phyloP scores from a whole-genome alignment of 2,329 filamentous ascomycete genomes.

The Aspergillus sp. region DNA sequence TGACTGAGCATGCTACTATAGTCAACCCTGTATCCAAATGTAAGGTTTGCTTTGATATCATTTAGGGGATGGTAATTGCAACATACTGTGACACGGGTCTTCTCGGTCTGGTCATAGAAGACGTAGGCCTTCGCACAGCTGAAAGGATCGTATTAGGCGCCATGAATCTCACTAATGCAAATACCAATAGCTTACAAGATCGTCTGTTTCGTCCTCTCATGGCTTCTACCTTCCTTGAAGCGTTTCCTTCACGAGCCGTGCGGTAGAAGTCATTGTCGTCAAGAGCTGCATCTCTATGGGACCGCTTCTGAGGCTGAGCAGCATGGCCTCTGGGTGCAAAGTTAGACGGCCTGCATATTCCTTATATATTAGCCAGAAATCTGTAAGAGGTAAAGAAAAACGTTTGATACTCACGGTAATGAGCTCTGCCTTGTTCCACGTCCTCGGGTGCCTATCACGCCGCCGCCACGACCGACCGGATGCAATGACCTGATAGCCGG shows the following conservation, averaged over 20 bases:
- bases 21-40: constrained; percentile 6
- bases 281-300: constrained; percentile 23
- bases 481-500: constrained; percentile 4
- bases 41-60: background rate
- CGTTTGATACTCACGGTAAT: background rate
- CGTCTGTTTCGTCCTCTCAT: constrained; percentile 6
- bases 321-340: constrained; percentile 8
- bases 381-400: background rate
- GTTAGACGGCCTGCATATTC: background rate
- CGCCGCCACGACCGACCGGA: constrained; percentile 27
- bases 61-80: background rate
- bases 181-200: background rate
- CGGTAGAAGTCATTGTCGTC: constrained; percentile 14
- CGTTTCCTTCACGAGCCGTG: background rate
- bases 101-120: background rate
- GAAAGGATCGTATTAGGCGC: background rate
- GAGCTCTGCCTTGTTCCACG: constrained; percentile 8
- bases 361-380: background rate
- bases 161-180: background rate
- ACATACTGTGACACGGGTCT: background rate
- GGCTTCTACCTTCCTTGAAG: background rate
- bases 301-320: constrained; percentile 1
- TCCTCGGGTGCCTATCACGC: constrained; percentile 25
- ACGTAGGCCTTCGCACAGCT: background rate
- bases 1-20: constrained; percentile 16